Conservation (phyloP, 495 filamentous ascomycete species). For the Bryoglossum gracile region DNA sequence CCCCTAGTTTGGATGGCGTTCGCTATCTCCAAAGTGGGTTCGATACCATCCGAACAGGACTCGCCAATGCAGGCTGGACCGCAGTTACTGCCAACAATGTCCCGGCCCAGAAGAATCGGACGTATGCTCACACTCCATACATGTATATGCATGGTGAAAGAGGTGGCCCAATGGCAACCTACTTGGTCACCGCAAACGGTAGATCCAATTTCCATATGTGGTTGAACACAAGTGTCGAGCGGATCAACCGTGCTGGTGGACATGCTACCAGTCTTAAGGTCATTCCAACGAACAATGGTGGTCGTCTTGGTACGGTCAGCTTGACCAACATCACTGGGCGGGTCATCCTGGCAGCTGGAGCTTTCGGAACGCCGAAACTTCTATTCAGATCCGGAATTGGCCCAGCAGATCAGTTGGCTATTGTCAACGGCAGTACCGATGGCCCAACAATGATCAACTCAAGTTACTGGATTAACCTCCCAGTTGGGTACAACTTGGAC, state of each 20-base stretch:
- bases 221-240: constrained; percentile 56
- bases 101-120: constrained; percentile 59
- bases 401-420: constrained; percentile 52
- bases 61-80: constrained; percentile 53
- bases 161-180: constrained; percentile 66
- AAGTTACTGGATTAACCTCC: constrained; percentile 59
- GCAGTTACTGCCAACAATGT: constrained; percentile 51
- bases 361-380: constrained; percentile 68
- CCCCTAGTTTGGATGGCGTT: constrained; percentile 60
- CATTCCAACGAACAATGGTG: constrained; percentile 45
- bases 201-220: constrained; percentile 61
- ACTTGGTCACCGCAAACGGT: constrained; percentile 55
- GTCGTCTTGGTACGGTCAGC: constrained; percentile 51
- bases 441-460: constrained; percentile 46
- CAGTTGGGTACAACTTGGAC: constrained; percentile 66
- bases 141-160: constrained; percentile 62
- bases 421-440: constrained; percentile 42
- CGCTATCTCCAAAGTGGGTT: constrained; percentile 63
- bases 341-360: constrained; percentile 62
- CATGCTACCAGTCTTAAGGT: constrained; percentile 63
- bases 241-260: constrained; percentile 54
- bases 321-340: constrained; percentile 53
- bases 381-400: constrained; percentile 62
- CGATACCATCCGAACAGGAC: constrained; percentile 43
- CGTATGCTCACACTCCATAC: constrained; percentile 58